These are phyloP conservation scores for Alternaria arborescens DNA, from an alignment of 2,329 filamentous ascomycete genomes.

Conservation along the genomic window DNA sequence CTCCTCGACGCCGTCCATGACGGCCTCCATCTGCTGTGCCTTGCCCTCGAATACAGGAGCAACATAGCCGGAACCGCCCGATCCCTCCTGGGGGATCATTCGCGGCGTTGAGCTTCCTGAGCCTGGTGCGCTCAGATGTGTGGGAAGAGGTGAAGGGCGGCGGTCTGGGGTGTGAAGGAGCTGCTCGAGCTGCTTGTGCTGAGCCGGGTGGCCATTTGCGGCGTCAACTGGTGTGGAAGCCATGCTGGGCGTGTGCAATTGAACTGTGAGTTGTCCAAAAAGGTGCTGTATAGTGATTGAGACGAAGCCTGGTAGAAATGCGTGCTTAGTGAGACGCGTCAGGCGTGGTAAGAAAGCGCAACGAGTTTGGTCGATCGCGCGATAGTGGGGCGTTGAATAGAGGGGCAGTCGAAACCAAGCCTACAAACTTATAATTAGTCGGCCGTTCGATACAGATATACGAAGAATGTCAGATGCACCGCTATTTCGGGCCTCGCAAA, in stretches of 20 bases:
- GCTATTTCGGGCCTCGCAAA: conserved; percentile 6
- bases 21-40: conserved; percentile 83
- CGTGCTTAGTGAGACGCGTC: conserved; percentile 18
- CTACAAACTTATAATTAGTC: background rate
- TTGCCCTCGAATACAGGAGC: conserved; percentile 95
- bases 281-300: conserved; percentile 13
- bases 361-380: conserved; percentile 12
- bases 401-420: conserved; percentile 9
- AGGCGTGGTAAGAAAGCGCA: conserved; percentile 15
- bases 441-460: conserved; percentile 3
- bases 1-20: conserved; percentile 80
- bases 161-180: conserved; percentile 64
- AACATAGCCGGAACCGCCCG: conserved; percentile 84
- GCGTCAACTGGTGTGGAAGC: conserved; percentile 46
- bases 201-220: conserved; percentile 29
- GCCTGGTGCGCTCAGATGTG: conserved; percentile 78
- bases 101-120: conserved; percentile 65
- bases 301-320: conserved; percentile 20
- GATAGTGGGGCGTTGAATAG: conserved; percentile 12
- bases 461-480: conserved; percentile 6
- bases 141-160: conserved; percentile 85
- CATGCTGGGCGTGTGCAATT: conserved; percentile 32
- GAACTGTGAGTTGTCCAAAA: background rate
- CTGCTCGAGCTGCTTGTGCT: conserved; percentile 67
- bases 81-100: conserved; percentile 82